Evolutionary conservation across 768 basidiomycete species (phyloP), one percentile per base, ranked within the genome.

Genomic region (Leccinum longicurvipes): DNA sequence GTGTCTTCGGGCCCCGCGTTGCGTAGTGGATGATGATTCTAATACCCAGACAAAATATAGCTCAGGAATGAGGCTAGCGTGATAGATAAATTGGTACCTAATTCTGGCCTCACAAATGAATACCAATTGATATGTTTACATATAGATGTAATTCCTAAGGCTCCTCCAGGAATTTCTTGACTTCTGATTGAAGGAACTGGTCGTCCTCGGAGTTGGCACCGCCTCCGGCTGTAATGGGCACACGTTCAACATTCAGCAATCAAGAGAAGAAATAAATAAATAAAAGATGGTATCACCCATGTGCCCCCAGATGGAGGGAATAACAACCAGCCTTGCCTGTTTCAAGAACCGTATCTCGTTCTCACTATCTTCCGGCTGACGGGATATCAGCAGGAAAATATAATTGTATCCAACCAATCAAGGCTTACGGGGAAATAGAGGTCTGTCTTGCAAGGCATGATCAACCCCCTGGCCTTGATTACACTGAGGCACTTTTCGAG

Each of bases 401-500:
- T 21, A 8, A 11, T 29, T 3, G 27, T 5, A 21, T 39, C 4
- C 8, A 14, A 51, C 58, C 61, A 45, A 56, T 85, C 83, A 6
- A 32, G 14, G 19, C 36, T 39, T n/a, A 82, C 81, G 25, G 83
- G 76, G 64, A 84, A 85, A 63, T 82, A 84, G 34, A 85, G 65
- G 59, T 84, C 83, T 1, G 82, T 83, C 70, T 79, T 82, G 55
- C 75, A 78, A n/a, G 83, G 83, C 80, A 84, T 83, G 32, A 84
- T 78, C 31, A 84, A 63, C 1, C 76, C 83, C 53, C 75, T 79
- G 2, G 81, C 80, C 56, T 78, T 77, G 64, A 84, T 80, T 17
- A 63, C 63, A 12, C 65, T 63, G 56, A 84, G 59, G 41, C 72
- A 71, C 42, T 71, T 74, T 46, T 65, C 70, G n/a, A 80, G 72